Evolutionary conservation across 768 basidiomycete genomes (phyloP), one percentile per base, ranked within the genome.

Genomic region (Trametes cubensis): DNA sequence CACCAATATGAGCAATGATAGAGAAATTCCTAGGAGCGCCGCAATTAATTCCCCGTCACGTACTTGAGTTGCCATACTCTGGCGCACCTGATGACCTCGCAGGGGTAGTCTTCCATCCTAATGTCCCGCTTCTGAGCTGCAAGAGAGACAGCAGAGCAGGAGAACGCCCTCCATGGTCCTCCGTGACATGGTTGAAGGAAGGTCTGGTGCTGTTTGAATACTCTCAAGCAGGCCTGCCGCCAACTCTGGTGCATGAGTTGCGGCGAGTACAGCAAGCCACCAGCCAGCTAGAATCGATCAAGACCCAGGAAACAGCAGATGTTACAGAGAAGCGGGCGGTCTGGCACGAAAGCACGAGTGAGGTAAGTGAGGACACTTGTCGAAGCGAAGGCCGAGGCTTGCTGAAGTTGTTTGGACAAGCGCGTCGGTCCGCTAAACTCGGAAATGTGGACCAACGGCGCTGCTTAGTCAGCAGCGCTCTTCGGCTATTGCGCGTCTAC

Each of bases 1-100:
- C 70, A 87, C 94, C 94, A 67, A 97, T 97, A 73, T 98, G 95
- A 1, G 95, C 95, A 71, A 98, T 96, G 67, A 98, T 94, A 11
- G 94, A 95, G 73, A 98, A 94, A 74, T 98, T 98, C 55, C 90
- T 91, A 34, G 4, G 11, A 56, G 13, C 49, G 13, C 25, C 49
- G 13, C 25, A 41, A 15, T 18, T 11, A 10, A 28, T 25, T 7
- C 21, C 4, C 11, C 8, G 20, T 17, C 10, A 44, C 7, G 49
- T 65, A 30, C 60, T 47, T 10, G 34, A 11, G 34, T 6, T 11
- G 55, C 71, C 42, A 58, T 26, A 25, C 5, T 6, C 20, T 34
- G 13, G n/a, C 63, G 38, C 48, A 90, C 91, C 91, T 82, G 63
- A 92, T 88, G 20, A 80, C 70, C 46, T 92, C 85, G 68, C 85